Base-by-base conservation (phyloP, 495 filamentous ascomycete species). In the Penicilliopsis zonata region DNA sequence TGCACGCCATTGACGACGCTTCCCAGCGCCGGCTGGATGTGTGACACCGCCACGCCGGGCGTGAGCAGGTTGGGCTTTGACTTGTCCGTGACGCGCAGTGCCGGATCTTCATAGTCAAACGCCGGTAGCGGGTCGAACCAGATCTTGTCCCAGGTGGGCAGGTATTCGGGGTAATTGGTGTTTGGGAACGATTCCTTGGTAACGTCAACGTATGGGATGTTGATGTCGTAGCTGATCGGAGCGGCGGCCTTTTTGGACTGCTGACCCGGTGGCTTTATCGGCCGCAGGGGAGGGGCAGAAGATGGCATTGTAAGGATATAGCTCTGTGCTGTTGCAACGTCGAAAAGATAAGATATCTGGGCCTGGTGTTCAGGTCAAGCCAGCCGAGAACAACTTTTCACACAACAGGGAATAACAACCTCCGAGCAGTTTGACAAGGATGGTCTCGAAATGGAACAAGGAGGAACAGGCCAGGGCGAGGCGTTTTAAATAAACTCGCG, bases 1-100 rank as follows among this genome's bases (percentile, higher is more conserved):
- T 83, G 71, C n/a, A 88, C 60, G 6, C 81, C 80, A 38, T 74
- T 64, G 37, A 88, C 56, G 41, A 86, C 71, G 17, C 74, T 82
- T 41, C 82, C 80, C 42, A 84, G 73, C 20, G 64, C 65, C 7
- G 80, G 80, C 14, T 77, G 80, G 41, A 78, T 74, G 42, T 80
- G 70, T 42, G 65, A 65, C 28, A 77, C 57, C 49, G 48, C 63
- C 28, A 54, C 67, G 59, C 26, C 51, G 20, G 34, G 25, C 1
- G 52, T 56, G 19, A 80, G 59, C 1, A 80, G 63, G 42, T 72
- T 71, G 17, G 61, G 64, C 49, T 74, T 77, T 35, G 57, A 50
- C 36, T 67, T 70, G 50, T 76, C 63, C 28, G 65, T 62, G 3
- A 65, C 64, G 20, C 55, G 63, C 28, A 74, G 61, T 5, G 71